These are phyloP conservation scores for Neofusicoccum umdonicola DNA, from an alignment of 2,329 filamentous ascomycete genomes.

Conservation along the genomic window DNA sequence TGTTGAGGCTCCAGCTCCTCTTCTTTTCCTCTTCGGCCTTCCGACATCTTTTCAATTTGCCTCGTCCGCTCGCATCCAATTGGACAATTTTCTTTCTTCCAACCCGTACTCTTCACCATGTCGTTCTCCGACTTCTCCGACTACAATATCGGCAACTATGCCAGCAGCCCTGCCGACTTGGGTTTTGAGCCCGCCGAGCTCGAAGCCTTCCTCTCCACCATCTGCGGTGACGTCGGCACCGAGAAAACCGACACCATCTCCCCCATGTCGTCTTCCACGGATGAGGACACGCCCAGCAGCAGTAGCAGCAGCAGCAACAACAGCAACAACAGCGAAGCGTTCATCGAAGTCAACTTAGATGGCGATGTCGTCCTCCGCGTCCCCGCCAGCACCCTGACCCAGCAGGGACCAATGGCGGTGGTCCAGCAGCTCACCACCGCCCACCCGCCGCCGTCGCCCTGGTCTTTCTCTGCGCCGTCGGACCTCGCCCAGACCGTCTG, in stretches of 20 bases:
- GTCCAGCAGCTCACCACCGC: not conserved
- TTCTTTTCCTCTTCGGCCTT: constrained; percentile 1
- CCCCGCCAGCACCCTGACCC: not conserved
- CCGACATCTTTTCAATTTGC: not conserved
- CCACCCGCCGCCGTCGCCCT: not conserved
- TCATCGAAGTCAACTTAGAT: not conserved
- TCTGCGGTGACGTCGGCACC: not conserved
- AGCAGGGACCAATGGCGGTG: not conserved
- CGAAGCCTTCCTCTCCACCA: not conserved
- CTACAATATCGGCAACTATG: too few species aligned
- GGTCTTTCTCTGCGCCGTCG: too few species aligned
- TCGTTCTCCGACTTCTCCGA: too few species aligned
- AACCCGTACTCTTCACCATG: too few species aligned
- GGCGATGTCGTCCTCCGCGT: not conserved
- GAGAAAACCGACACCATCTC: not conserved
- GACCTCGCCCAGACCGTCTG: too few species aligned
- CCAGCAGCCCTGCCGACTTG: too few species aligned
- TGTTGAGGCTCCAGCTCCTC: not conserved
- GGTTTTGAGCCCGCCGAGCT: too few species aligned
- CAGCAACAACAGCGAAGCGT: not conserved
- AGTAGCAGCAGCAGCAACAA: too few species aligned
- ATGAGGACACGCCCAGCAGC: too few species aligned
- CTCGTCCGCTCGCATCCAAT: not conserved
- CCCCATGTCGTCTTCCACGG: not conserved
- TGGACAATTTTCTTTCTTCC: not conserved